A percentile compares a stretch with the other conserved stretches of the same genome.
phyloP scores from a whole-genome alignment of 306 rosid genomes.

The Fragaria iinumae region DNA sequence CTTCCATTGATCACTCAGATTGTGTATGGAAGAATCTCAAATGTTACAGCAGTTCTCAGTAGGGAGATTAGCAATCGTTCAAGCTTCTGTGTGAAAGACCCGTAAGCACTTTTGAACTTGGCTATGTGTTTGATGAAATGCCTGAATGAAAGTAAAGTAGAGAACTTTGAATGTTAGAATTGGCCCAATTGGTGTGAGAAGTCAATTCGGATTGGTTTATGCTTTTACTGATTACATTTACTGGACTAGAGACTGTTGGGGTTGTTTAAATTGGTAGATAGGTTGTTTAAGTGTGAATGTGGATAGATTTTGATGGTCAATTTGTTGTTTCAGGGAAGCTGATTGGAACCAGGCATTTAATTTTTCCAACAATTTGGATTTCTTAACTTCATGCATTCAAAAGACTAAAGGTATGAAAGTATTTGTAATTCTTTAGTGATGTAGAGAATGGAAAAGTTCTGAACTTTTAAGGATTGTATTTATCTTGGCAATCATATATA shows the following conservation, averaged over 20 bases:
- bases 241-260: not conserved
- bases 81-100: conserved; percentile 73
- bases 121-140: conserved; percentile 3
- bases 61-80: conserved; percentile 44
- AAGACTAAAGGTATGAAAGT: conserved; percentile 59
- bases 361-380: conserved; percentile 68
- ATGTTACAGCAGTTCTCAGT: conserved; percentile 60
- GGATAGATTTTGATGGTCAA: conserved; percentile 16
- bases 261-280: not conserved
- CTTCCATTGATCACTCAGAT: conserved; percentile 64
- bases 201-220: not conserved
- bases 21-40: conserved; percentile 55
- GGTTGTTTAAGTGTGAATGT: not conserved
- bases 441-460: not conserved
- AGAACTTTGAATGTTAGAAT: not conserved
- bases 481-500: conserved; percentile 13
- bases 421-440: conserved; percentile 7
- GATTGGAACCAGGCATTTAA: conserved; percentile 93
- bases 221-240: not conserved
- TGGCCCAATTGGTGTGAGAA: conserved; percentile 5
- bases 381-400: conserved; percentile 76
- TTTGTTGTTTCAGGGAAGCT: conserved; percentile 59
- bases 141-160: not conserved
- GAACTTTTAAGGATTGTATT: not conserved
- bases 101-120: conserved; percentile 46